Conservation (phyloP, 2,329 filamentous ascomycete genomes). For the Colletotrichum cuscutae region DNA sequence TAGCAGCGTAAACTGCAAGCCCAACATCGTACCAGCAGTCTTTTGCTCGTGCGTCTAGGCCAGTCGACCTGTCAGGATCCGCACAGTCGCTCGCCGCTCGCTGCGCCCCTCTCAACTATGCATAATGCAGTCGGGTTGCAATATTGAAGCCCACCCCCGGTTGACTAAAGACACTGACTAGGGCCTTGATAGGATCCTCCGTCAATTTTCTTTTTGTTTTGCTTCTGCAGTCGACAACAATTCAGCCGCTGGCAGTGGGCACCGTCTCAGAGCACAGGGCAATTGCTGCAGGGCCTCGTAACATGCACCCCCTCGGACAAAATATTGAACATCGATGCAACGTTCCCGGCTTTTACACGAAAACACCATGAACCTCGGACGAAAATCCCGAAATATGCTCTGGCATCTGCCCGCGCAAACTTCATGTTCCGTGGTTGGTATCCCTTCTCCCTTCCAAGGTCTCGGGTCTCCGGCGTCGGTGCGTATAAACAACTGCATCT, state of each 20-base stretch:
- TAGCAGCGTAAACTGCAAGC: background rate
- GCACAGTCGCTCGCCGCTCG: background rate
- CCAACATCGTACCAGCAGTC: background rate
- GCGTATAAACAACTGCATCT: background rate
- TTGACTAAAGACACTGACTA: background rate
- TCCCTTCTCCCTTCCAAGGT: background rate
- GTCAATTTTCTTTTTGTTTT: background rate
- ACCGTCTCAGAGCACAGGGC: background rate
- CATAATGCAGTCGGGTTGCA: slow-evolving; percentile 4
- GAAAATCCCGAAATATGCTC: background rate
- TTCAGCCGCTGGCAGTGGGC: background rate
- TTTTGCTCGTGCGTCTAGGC: slow-evolving; percentile 4
- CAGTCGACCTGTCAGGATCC: slow-evolving; percentile 14
- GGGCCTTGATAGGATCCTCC: background rate
- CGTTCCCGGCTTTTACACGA: background rate
- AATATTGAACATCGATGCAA: slow-evolving; percentile 9
- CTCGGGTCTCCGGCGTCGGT: background rate
- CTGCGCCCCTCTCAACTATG: background rate
- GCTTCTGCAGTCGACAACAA: background rate
- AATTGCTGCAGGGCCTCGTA: background rate
- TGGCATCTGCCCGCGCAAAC: background rate
- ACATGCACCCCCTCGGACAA: background rate
- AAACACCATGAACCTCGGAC: background rate
- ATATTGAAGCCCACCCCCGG: slow-evolving; percentile 2
- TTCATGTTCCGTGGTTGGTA: background rate